These are phyloP conservation scores for Pseudogymnoascus destructans DNA, from an alignment of 2,329 filamentous ascomycete species.

Conservation along the genomic window DNA sequence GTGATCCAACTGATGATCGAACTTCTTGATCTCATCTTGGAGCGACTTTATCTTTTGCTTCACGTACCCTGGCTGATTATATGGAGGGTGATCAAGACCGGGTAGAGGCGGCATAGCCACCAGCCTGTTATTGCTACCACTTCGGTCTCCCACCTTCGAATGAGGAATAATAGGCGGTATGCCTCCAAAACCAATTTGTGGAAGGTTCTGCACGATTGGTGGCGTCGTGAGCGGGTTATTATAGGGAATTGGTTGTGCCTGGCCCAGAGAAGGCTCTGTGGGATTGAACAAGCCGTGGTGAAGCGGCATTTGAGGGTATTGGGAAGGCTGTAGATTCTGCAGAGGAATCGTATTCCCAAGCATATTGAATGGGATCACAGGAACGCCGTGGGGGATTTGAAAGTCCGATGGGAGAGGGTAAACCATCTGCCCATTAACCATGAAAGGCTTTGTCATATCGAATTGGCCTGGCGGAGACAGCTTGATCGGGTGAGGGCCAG, in stretches of 20 bases:
- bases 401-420: conserved; percentile 22
- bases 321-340: conserved; percentile 12
- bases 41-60: conserved; percentile 28
- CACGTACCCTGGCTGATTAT: background rate
- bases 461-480: conserved; percentile 26
- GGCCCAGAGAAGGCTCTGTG: background rate
- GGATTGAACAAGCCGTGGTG: background rate
- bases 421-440: conserved; percentile 21
- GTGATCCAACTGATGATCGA: conserved; percentile 45
- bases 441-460: conserved; percentile 25
- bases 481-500: conserved; percentile 19
- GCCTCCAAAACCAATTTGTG: background rate
- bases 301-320: conserved; percentile 9
- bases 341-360: conserved; percentile 19
- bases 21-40: conserved; percentile 38
- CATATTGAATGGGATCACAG: conserved; percentile 20
- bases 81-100: background rate
- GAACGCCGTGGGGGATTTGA: conserved; percentile 17
- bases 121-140: background rate
- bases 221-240: background rate
- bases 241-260: background rate
- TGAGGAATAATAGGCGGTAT: background rate
- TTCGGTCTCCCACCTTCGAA: background rate
- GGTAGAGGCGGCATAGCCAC: background rate
- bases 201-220: background rate